Conservation (phyloP, 2,329 filamentous ascomycete genomes). For the Tolypocladium nubicola region DNA sequence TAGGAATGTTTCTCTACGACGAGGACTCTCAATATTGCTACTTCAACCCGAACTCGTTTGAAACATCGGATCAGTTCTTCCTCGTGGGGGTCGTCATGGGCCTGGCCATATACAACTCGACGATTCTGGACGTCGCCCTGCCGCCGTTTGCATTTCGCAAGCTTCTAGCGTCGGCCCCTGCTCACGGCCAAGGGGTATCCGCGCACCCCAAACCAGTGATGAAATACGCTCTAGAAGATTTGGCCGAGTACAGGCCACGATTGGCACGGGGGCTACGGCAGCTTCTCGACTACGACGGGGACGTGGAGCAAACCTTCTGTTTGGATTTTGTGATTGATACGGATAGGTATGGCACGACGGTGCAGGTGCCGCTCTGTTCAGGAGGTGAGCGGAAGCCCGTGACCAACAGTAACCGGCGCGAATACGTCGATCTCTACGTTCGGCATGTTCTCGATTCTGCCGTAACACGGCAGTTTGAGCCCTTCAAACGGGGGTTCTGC, state of each 20-base stretch:
- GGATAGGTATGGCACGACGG: constrained; percentile 63
- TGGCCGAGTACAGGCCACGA: constrained; percentile 69
- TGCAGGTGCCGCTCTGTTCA: constrained; percentile 59
- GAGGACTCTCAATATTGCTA: constrained; percentile 87
- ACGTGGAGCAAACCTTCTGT: constrained; percentile 71
- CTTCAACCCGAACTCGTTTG: constrained; percentile 84
- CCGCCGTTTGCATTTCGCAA: constrained; percentile 87
- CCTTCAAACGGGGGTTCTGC: constrained; percentile 89
- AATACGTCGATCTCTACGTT: constrained; percentile 81
- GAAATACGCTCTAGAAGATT: constrained; percentile 68
- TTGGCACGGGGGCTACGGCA: constrained; percentile 67
- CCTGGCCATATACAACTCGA: constrained; percentile 89
- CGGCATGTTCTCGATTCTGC: constrained; percentile 69
- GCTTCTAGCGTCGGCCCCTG: constrained; percentile 66
- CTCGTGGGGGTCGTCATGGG: constrained; percentile 81
- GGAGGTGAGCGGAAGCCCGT: constrained; percentile 66
- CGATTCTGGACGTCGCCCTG: constrained; percentile 78
- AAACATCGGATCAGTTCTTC: constrained; percentile 86
- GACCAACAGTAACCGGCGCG: constrained; percentile 72
- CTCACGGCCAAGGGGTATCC: constrained; percentile 40
- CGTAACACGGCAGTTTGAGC: constrained; percentile 76
- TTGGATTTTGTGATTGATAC: constrained; percentile 71
- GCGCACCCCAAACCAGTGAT: constrained; percentile 50
- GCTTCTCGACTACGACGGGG: constrained; percentile 72
- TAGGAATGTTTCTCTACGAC: constrained; percentile 86